Evolutionary conservation across 208 protist genomes (phyloP), one percentile per base, ranked within the genome.

Genomic region (Crithidia bombi): DNA sequence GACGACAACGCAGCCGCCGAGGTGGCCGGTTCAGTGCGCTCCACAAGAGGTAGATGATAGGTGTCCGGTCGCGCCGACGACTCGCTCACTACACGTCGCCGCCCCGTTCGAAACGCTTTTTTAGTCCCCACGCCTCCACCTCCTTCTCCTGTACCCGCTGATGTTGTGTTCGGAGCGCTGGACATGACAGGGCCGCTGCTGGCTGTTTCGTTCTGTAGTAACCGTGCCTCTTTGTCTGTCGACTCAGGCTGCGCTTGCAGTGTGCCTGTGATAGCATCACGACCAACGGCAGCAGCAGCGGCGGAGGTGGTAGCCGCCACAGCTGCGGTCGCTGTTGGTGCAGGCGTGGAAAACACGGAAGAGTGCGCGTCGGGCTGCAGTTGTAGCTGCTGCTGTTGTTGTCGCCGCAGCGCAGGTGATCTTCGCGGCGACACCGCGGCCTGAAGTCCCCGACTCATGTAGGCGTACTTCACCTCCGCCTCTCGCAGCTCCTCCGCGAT

Each of bases 401-500:
- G 54, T 21, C 0, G 43, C 4, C 54, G 58, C 19, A 44, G 17
- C 54, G 57, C 38, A 0, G 61, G 52, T 38, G 66, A 50, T 30
- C 52, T 39, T 28, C 43, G 55, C 43, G 41, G 50, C 21, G 56
- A 62, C 12, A 61, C 4, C 36, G 11, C n/a, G 19, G 62, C 55
- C 26, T 55, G 57, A 36, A 95, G 82, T 1, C 74, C 83, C 19
- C 76, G 84, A 43, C 76, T 89, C 49, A 94, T 80, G 75, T 96
- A 96, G 7, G 81, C 82, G 66, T 90, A 90, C 49, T 79, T 79
- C 49, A 84, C 23, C 69, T 96, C 87, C 47, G 85, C 82, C 36
- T 89, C 77, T 3, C 86, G 83, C 62, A 96, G 69, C 67, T 91
- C 86, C 63, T 88, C 88, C 21, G 87, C 85, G 57, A 96, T 86